Conservation (phyloP, 2,329 filamentous ascomycete species). For the Aaosphaeria pasadenensis region DNA sequence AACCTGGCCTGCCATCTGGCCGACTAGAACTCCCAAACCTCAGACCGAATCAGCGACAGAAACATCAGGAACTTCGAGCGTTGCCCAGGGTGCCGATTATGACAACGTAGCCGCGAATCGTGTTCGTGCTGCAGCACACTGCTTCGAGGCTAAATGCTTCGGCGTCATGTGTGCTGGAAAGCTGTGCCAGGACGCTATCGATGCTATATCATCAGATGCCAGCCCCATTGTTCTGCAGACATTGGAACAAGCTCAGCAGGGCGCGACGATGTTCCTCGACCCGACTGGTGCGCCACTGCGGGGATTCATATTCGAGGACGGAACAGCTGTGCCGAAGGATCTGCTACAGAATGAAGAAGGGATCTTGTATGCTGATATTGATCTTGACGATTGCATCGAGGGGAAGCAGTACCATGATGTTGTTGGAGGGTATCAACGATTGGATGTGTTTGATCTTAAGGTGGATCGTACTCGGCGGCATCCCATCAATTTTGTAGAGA, state of each 20-base stretch:
- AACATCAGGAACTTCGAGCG: background rate
- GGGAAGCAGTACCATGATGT: conserved; percentile 58
- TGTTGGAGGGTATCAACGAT: conserved; percentile 54
- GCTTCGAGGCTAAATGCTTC: conserved; percentile 58
- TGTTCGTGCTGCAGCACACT: conserved; percentile 51
- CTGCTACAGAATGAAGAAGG: conserved; percentile 47
- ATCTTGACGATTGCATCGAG: conserved; percentile 51
- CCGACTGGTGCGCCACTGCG: conserved; percentile 45
- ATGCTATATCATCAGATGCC: conserved; percentile 25
- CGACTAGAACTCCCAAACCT: conserved; percentile 36
- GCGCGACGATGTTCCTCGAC: conserved; percentile 51
- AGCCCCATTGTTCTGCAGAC: conserved; percentile 22
- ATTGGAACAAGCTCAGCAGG: conserved; percentile 41
- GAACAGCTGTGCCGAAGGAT: conserved; percentile 22
- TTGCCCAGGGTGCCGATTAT: conserved; percentile 40
- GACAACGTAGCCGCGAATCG: conserved; percentile 55
- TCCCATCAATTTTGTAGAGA: conserved; percentile 17
- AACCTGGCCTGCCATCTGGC: conserved; percentile 56
- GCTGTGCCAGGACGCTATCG: conserved; percentile 41
- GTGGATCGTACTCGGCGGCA: conserved; percentile 43
- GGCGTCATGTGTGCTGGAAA: conserved; percentile 49
- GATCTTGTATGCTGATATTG: conserved; percentile 52
- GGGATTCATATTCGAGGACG: conserved; percentile 36
- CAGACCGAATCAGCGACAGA: background rate
- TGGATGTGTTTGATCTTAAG: conserved; percentile 53